Evolutionary conservation across 176 grass and related monocot species (phyloP).

Genomic region (Triticum timopheevii): DNA sequence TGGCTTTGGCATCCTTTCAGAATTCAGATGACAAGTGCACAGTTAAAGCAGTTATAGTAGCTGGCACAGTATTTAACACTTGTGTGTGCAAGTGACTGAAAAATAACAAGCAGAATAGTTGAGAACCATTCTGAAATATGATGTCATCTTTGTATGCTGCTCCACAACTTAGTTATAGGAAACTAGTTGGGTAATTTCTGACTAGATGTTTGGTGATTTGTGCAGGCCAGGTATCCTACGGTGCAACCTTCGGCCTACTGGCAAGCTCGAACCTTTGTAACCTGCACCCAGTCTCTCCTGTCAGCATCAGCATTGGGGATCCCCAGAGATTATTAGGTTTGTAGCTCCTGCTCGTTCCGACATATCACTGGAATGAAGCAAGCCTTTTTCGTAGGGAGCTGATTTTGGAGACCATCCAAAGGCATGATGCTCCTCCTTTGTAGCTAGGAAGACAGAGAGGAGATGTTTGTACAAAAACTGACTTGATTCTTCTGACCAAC

Average conservation of each 20-base stretch:
- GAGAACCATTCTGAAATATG: too few relatives aligned
- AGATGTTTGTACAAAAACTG: constrained; percentile 40
- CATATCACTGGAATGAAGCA: constrained; percentile 3
- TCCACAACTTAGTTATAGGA: not conserved
- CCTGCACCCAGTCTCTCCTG: not conserved
- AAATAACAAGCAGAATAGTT: not conserved
- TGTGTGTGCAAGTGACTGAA: not conserved
- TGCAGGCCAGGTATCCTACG: constrained; percentile 24
- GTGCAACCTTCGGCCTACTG: not conserved
- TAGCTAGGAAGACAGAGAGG: constrained; percentile 15
- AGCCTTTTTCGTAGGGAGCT: constrained; percentile 19
- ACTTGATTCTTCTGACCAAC: constrained; percentile 34
- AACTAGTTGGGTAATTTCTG: not conserved
- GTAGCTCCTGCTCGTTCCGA: not conserved
- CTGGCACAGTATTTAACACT: not conserved
- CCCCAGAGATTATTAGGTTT: not conserved
- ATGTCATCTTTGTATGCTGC: not conserved
- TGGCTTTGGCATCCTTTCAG: not conserved
- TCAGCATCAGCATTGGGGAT: not conserved
- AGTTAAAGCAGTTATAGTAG: not conserved
- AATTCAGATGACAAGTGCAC: not conserved
- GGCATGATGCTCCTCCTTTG: constrained; percentile 42
- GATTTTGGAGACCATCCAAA: constrained; percentile 40
- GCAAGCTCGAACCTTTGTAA: not conserved
- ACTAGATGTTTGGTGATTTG: constrained; percentile 10